Conservation (phyloP, 768 basidiomycete genomes). For the Cytidiella melzeri region DNA sequence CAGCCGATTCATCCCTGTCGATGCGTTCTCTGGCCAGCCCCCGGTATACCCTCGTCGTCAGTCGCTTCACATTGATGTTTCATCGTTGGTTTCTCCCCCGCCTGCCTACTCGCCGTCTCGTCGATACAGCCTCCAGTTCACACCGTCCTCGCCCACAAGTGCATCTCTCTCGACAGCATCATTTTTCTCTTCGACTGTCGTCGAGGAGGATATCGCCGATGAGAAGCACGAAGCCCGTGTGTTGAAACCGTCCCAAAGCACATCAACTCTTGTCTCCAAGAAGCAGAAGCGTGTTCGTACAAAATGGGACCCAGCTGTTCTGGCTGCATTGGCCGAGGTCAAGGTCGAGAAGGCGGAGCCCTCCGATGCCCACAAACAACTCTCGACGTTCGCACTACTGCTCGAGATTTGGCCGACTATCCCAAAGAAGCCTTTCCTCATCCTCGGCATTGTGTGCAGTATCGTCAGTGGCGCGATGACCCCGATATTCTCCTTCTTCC, state of each 20-base stretch:
- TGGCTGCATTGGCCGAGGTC: slow-evolving; percentile 17
- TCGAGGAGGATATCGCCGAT: slow-evolving; percentile 34
- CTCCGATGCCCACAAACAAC: slow-evolving; percentile 18
- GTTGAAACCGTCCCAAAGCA: slow-evolving; percentile 14
- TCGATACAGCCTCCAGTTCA: slow-evolving; percentile 60
- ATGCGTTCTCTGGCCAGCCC: slow-evolving; percentile 22
- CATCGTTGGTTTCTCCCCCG: slow-evolving; percentile 25
- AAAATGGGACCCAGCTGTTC: slow-evolving; percentile 25
- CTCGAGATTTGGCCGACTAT: slow-evolving; percentile 61
- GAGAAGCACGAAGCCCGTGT: slow-evolving; percentile 33
- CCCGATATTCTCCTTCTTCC: slow-evolving; percentile 86
- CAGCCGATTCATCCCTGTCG: slow-evolving; percentile 33
- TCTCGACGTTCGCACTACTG: slow-evolving; percentile 41
- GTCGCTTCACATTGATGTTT: slow-evolving; percentile 34
- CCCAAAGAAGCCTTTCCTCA: slow-evolving; percentile 65
- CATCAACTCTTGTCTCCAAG: slow-evolving; percentile 2
- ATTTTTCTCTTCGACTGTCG: slow-evolving; percentile 21
- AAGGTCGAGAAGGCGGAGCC: slow-evolving; percentile 21
- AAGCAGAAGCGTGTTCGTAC: slow-evolving; percentile 26
- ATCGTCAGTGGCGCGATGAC: slow-evolving; percentile 78
- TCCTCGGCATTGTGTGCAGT: slow-evolving; percentile 65
- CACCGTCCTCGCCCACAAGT: slow-evolving; percentile 45
- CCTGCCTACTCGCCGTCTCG: slow-evolving; percentile 29
- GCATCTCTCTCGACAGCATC: slow-evolving; percentile 23
- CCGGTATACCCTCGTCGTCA: slow-evolving; percentile 28